A percentile compares a stretch with the other conserved stretches of the same genome.
Evolutionary conservation across 202 grass and related monocot genomes (phyloP).

Genomic region (Bolboschoenoplectus hybrid): DNA sequence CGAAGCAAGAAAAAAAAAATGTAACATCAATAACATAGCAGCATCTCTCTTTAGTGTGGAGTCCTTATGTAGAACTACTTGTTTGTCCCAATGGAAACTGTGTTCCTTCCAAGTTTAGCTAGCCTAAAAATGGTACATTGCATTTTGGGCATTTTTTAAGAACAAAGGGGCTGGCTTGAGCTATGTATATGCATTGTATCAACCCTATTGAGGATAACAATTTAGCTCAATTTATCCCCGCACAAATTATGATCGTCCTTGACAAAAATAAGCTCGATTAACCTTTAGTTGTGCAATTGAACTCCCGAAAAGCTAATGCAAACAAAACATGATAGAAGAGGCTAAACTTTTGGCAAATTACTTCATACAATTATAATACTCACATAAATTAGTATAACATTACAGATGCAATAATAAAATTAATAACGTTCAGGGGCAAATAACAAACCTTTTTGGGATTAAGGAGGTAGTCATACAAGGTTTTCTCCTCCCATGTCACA

Average conservation of each 20-base stretch:
- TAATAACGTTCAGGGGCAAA: not conserved
- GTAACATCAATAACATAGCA: not conserved
- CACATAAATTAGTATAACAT: not conserved
- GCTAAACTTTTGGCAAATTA: not conserved
- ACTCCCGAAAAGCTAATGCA: not conserved
- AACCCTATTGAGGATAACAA: not conserved
- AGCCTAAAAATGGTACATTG: not conserved
- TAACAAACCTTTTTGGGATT: slow-evolving; percentile 84
- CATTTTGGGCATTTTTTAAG: not conserved
- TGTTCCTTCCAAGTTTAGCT: not conserved
- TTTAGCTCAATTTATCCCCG: not conserved
- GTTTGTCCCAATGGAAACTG: too few relatives aligned
- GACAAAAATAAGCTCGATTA: not conserved
- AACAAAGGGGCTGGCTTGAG: not conserved
- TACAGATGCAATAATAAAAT: not conserved
- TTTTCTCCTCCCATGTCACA: slow-evolving; percentile 77
- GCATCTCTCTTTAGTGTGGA: not conserved
- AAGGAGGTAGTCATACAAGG: slow-evolving; percentile 79
- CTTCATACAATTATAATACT: not conserved
- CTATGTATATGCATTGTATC: not conserved
- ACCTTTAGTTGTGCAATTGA: not conserved
- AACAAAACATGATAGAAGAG: slow-evolving; percentile 1
- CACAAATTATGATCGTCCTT: not conserved
- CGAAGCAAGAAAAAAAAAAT: slow-evolving; percentile 13
- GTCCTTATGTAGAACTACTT: too few relatives aligned